Percentiles rank a stretch among this genome's conserved stretches.
Evolutionary conservation across 176 grass and related monocot genomes (phyloP).

Genomic region (Typha latifolia): DNA sequence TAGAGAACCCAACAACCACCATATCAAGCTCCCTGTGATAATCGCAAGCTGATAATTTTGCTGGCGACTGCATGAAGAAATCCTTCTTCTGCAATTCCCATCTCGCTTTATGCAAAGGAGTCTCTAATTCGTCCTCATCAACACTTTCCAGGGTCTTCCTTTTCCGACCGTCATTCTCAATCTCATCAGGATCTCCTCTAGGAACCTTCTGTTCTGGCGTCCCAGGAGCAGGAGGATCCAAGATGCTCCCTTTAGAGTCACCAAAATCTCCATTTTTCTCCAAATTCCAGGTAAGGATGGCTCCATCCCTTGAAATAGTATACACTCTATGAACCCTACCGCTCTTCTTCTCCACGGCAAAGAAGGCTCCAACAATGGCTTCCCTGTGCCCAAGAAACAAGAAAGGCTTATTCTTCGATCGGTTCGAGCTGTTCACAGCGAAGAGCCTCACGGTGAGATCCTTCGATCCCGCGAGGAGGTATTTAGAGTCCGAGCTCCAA

Average conservation of each 20-base stretch:
- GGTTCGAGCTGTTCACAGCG: conserved; percentile 37
- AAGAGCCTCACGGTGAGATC: conserved; percentile 66
- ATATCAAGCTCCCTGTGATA: conserved; percentile 82
- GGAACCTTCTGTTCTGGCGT: conserved; percentile 33
- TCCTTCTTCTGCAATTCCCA: conserved; percentile 75
- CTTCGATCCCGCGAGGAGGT: conserved; percentile 75
- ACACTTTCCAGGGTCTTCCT: conserved; percentile 15
- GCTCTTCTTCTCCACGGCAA: conserved; percentile 55
- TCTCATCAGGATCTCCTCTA: conserved; percentile 23
- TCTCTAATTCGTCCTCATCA: conserved; percentile 23
- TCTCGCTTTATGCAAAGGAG: conserved; percentile 34
- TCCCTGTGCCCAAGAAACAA: conserved; percentile 79
- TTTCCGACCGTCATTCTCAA: conserved; percentile 40
- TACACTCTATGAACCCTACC: conserved; percentile 47
- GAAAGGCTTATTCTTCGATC: conserved; percentile 44
- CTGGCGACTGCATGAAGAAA: conserved; percentile 80
- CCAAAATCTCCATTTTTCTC: conserved; percentile 33
- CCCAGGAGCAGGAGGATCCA: conserved; percentile 41
- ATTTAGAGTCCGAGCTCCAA: conserved; percentile 83
- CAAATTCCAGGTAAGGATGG: conserved; percentile 83
- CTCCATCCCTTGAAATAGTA: conserved; percentile 77
- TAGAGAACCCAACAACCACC: conserved; percentile 83
- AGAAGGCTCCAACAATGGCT: conserved; percentile 55
- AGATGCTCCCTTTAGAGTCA: neutral
- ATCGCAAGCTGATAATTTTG: conserved; percentile 75